Conservation (phyloP, 306 rosid species). For the Arachis stenosperma region DNA sequence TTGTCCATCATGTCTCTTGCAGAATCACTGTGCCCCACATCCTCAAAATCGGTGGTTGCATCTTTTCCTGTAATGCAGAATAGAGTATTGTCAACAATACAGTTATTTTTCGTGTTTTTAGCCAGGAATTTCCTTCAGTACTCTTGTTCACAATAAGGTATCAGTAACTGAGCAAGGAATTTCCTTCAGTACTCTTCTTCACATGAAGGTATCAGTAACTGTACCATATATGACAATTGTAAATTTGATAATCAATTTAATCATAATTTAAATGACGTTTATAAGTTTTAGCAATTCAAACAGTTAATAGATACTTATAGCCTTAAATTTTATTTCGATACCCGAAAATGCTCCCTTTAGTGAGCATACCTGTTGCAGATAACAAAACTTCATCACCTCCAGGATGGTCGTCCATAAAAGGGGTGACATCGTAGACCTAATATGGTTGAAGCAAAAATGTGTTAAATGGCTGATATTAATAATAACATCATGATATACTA, state of each 20-base stretch:
- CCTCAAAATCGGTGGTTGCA: conserved; percentile 93
- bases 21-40: conserved; percentile 93
- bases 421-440: conserved; percentile 86
- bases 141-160: too few relatives aligned
- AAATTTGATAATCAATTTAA: too few relatives aligned
- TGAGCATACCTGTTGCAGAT: conserved; percentile 73
- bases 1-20: conserved; percentile 91
- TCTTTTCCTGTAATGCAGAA: conserved; percentile 71
- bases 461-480: background rate
- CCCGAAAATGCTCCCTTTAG: too few relatives aligned
- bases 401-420: conserved; percentile 97
- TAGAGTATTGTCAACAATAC: conserved; percentile 10
- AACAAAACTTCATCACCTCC: conserved; percentile 96
- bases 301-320: too few relatives aligned
- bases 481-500: conserved; percentile 14
- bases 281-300: too few relatives aligned
- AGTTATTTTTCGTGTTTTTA: conserved; percentile 1
- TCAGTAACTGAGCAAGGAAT: too few relatives aligned
- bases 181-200: too few relatives aligned
- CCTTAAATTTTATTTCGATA: too few relatives aligned
- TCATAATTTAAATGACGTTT: too few relatives aligned
- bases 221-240: too few relatives aligned
- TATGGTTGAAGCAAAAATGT: conserved; percentile 24
- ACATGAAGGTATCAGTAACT: too few relatives aligned
- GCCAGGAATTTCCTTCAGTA: background rate